Conservation (phyloP, 768 basidiomycete genomes). For the Suillus weaverae region DNA sequence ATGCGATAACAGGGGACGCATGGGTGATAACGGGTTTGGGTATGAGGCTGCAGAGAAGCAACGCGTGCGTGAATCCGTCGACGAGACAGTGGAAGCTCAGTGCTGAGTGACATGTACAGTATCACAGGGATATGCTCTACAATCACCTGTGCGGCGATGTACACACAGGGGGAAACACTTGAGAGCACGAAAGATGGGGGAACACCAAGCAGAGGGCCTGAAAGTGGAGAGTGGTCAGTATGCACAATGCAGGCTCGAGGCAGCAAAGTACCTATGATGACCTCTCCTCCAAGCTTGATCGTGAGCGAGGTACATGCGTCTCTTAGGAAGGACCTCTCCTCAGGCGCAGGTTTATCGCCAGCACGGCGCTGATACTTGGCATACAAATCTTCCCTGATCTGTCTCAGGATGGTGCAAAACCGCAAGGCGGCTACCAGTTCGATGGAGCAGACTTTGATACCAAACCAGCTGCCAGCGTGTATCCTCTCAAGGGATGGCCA, state of each 20-base stretch:
- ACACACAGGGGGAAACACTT: conserved; percentile 63
- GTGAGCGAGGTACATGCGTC: conserved; percentile 57
- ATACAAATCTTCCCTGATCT: conserved; percentile 55
- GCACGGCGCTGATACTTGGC: conserved; percentile 40
- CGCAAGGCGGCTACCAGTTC: conserved; percentile 71
- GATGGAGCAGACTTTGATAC: conserved; percentile 56
- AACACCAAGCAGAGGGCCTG: conserved; percentile 63
- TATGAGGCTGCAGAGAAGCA: conserved; percentile 75
- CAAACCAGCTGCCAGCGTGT: conserved; percentile 70
- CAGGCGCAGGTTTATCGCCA: conserved; percentile 37
- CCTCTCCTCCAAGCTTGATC: conserved; percentile 79
- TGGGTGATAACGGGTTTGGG: conserved; percentile 65
- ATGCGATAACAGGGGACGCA: conserved; percentile 48
- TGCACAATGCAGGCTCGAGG: background rate
- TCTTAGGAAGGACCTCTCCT: conserved; percentile 56
- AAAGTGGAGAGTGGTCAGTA: background rate
- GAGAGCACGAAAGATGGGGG: conserved; percentile 81
- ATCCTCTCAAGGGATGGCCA: too few relatives aligned
- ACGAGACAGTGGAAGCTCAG: conserved; percentile 71
- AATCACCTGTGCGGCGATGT: conserved; percentile 57
- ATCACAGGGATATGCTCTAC: conserved; percentile 60
- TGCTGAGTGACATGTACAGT: conserved; percentile 49
- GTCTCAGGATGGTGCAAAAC: conserved; percentile 67
- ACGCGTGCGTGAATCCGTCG: conserved; percentile 78
- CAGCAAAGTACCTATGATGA: conserved; percentile 52